Conservation (phyloP, 2,329 filamentous ascomycete genomes). For the Macroventuria anomochaeta region DNA sequence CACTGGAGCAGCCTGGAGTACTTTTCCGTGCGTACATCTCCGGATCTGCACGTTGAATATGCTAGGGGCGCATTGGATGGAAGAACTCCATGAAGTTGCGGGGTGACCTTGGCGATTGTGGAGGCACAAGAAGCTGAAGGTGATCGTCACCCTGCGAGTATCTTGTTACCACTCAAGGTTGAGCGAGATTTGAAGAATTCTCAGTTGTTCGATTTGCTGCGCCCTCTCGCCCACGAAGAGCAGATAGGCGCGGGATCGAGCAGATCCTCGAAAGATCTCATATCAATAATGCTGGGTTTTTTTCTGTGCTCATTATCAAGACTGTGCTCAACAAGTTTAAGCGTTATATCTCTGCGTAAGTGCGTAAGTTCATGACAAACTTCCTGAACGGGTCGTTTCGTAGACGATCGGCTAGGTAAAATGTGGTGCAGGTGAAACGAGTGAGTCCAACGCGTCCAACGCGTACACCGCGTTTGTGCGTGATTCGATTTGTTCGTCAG, state of each 20-base stretch:
- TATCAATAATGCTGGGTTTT: too few species aligned
- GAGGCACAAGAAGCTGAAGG: neutral
- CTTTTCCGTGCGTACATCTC: conserved; percentile 6
- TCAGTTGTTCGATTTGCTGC: too few species aligned
- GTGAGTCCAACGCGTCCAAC: too few species aligned
- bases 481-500: neutral
- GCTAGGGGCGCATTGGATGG: conserved; percentile 7
- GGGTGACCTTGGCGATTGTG: conserved; percentile 10
- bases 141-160: neutral
- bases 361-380: neutral
- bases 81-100: conserved; percentile 7
- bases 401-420: too few species aligned
- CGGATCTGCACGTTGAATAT: neutral
- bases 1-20: conserved; percentile 1
- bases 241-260: too few species aligned
- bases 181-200: neutral
- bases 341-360: too few species aligned
- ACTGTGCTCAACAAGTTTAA: too few species aligned
- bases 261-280: too few species aligned
- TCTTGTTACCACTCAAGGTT: too few species aligned
- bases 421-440: neutral
- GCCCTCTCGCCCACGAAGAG: too few species aligned
- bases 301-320: too few species aligned
- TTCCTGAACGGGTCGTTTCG: neutral
- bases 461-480: neutral